Conservation (phyloP, 2,329 filamentous ascomycete species). For the Pseudodiploospora longispora region DNA sequence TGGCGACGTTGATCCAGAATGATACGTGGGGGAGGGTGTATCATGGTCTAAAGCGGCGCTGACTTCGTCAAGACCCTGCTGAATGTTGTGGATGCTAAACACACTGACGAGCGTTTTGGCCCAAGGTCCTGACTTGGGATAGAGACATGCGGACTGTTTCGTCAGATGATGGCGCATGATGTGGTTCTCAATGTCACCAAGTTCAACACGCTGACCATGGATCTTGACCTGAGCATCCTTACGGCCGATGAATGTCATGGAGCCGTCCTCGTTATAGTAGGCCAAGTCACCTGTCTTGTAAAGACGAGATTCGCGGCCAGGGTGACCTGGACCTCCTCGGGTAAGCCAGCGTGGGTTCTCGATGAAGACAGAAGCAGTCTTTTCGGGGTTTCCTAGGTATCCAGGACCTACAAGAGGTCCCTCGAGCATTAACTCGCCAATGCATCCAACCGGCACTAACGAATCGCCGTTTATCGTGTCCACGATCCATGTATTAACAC, state of each 20-base stretch:
- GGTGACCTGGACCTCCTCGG: background rate
- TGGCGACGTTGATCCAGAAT: too few species aligned
- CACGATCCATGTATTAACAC: slow-evolving; percentile 9
- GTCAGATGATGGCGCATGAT: background rate
- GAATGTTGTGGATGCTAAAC: slow-evolving; percentile 8
- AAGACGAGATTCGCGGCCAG: slow-evolving; percentile 11
- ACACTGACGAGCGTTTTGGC: slow-evolving; percentile 32
- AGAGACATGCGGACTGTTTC: too few species aligned
- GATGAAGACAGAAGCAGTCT: background rate
- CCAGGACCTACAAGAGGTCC: background rate
- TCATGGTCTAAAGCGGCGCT: too few species aligned
- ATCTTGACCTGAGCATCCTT: slow-evolving; percentile 34
- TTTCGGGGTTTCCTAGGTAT: background rate
- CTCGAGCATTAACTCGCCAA: background rate
- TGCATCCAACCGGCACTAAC: slow-evolving; percentile 7
- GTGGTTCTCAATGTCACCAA: slow-evolving; percentile 6
- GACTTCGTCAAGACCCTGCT: background rate
- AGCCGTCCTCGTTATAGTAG: slow-evolving; percentile 22
- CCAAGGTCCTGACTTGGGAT: slow-evolving; percentile 43
- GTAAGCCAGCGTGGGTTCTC: background rate
- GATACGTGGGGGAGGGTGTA: too few species aligned
- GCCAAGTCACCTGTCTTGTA: slow-evolving; percentile 30
- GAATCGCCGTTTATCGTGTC: slow-evolving; percentile 2
- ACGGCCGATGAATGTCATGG: slow-evolving; percentile 34
- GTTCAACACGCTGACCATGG: slow-evolving; percentile 37